A percentile compares a stretch with the other conserved stretches of the same genome.
These are phyloP conservation scores for Penicillium sp. DNA, from an alignment of 2,329 filamentous ascomycete species.

Conservation along the genomic window DNA sequence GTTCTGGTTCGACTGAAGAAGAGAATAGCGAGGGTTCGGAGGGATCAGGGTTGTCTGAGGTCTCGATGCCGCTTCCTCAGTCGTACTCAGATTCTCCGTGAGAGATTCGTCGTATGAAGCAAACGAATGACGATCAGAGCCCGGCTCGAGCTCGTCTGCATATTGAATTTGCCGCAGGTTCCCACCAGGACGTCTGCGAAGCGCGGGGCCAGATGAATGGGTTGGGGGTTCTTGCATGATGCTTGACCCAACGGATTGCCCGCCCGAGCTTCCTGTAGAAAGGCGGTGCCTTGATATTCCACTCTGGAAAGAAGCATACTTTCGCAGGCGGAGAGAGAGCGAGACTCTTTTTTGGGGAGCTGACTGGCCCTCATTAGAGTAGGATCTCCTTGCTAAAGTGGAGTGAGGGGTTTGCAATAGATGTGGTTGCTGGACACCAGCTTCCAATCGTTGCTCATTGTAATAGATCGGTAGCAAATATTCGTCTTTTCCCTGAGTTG, in stretches of 20 bases:
- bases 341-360: constrained; percentile 28
- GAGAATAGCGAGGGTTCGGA: constrained; percentile 39
- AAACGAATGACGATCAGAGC: constrained; percentile 35
- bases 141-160: constrained; percentile 59
- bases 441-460: constrained; percentile 19
- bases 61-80: constrained; percentile 18
- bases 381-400: constrained; percentile 25
- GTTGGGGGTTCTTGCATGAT: constrained; percentile 17
- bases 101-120: constrained; percentile 34
- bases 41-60: constrained; percentile 29
- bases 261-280: constrained; percentile 25
- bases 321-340: constrained; percentile 39
- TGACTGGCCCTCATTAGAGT: constrained; percentile 26
- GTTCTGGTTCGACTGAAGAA: constrained; percentile 54
- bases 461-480: constrained; percentile 31
- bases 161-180: constrained; percentile 68
- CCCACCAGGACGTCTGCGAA: constrained; percentile 72
- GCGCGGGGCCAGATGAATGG: constrained; percentile 48
- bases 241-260: constrained; percentile 17
- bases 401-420: constrained; percentile 17
- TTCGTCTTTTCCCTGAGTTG: constrained; percentile 25
- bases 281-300: constrained; percentile 35
- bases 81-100: constrained; percentile 18
- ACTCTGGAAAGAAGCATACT: constrained; percentile 47
- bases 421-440: constrained; percentile 10